These are phyloP conservation scores for Spathaspora sp. DNA, from an alignment of 1,139 yeast genomes.

Conservation along the genomic window DNA sequence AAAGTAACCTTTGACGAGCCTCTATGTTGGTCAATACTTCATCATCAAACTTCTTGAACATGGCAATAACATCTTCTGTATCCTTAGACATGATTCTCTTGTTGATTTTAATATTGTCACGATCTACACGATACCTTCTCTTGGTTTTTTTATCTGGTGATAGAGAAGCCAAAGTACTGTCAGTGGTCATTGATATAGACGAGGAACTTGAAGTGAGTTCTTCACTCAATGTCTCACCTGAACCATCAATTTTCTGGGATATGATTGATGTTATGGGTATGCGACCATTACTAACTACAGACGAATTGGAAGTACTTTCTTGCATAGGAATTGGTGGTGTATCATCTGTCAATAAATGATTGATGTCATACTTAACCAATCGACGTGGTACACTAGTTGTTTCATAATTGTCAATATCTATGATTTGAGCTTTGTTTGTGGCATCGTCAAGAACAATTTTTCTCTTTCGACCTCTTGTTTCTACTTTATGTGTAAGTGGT, in stretches of 20 bases:
- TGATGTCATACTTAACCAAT: conserved; percentile 12
- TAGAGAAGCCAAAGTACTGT: not conserved
- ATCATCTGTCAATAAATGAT: conserved; percentile 14
- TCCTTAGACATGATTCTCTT: conserved; percentile 19
- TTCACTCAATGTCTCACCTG: not conserved
- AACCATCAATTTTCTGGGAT: conserved; percentile 17
- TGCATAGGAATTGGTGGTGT: conserved; percentile 1
- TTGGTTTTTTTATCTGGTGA: conserved; percentile 10
- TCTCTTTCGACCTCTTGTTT: conserved; percentile 15
- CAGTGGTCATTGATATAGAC: not conserved
- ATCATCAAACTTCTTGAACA: conserved; percentile 19
- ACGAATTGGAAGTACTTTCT: conserved; percentile 1
- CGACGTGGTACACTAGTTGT: not conserved
- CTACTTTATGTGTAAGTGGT: conserved; percentile 8
- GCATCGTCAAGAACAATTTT: conserved; percentile 5
- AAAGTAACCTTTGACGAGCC: conserved; percentile 15
- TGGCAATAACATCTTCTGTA: conserved; percentile 17
- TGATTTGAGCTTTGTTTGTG: not conserved
- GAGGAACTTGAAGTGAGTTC: not conserved
- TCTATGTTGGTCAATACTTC: conserved; percentile 17
- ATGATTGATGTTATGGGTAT: conserved; percentile 17
- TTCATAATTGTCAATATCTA: not conserved
- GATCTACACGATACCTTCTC: conserved; percentile 16
- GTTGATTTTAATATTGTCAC: conserved; percentile 18
- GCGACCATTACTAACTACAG: conserved; percentile 8